Percentiles rank a stretch among this genome's conserved stretches.
Conservation (phyloP, 1,284 basidiomycete genomes). For the Ustilago cynodontis region DNA sequence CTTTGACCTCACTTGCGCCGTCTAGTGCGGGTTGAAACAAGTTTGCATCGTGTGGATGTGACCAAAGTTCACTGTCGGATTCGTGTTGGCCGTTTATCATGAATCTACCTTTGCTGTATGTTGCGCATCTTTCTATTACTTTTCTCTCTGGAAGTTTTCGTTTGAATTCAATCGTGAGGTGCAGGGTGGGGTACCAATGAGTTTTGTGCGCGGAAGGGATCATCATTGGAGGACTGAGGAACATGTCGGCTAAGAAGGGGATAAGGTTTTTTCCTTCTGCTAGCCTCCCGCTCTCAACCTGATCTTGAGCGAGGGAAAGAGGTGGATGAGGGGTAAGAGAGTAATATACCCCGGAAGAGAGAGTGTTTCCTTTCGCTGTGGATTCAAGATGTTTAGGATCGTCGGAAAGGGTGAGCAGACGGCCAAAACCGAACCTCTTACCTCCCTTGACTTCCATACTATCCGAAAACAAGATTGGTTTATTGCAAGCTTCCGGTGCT, state of each 20-base stretch:
- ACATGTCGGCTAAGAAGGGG: slow-evolving; percentile 53
- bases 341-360: slow-evolving; percentile 33
- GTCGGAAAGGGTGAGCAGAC: slow-evolving; percentile 21
- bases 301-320: background rate
- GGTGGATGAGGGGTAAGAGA: slow-evolving; percentile 8
- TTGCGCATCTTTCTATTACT: slow-evolving; percentile 16
- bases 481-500: slow-evolving; percentile 12
- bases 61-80: slow-evolving; percentile 45
- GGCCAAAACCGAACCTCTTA: slow-evolving; percentile 29
- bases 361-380: background rate
- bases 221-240: slow-evolving; percentile 36
- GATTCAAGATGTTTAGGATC: slow-evolving; percentile 18
- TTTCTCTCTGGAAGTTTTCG: slow-evolving; percentile 8
- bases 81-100: slow-evolving; percentile 56
- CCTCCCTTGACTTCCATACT: slow-evolving; percentile 15
- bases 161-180: slow-evolving; percentile 56
- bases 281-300: slow-evolving; percentile 6
- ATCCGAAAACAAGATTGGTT: background rate
- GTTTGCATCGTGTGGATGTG: slow-evolving; percentile 32
- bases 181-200: slow-evolving; percentile 53
- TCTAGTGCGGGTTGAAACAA: slow-evolving; percentile 17
- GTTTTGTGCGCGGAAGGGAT: slow-evolving; percentile 24
- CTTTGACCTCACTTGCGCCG: slow-evolving; percentile 1
- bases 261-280: slow-evolving; percentile 17
- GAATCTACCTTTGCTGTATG: slow-evolving; percentile 23